These are phyloP conservation scores for Aspergillus sp. DNA, from an alignment of 2,329 filamentous ascomycete species.

Conservation along the genomic window DNA sequence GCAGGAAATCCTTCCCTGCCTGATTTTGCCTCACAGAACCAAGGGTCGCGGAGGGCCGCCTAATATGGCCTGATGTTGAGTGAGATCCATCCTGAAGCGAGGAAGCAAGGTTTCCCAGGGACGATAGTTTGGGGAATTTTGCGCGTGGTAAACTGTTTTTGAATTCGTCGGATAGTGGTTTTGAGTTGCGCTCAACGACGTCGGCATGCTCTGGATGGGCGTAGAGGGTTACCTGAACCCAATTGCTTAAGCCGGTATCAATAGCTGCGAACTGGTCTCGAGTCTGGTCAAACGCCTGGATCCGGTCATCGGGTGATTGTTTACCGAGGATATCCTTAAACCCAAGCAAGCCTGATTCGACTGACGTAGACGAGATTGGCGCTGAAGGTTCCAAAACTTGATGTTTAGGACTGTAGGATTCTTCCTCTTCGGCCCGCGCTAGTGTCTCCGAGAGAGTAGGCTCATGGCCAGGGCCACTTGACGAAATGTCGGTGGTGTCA, in stretches of 20 bases:
- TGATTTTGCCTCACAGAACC: constrained; percentile 55
- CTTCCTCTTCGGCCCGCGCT: constrained; percentile 9
- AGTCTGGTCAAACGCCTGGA: constrained; percentile 71
- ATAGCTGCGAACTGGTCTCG: constrained; percentile 68
- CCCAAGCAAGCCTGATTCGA: constrained; percentile 49
- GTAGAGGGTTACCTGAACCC: constrained; percentile 53
- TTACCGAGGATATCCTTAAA: constrained; percentile 79
- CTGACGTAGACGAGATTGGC: constrained; percentile 16
- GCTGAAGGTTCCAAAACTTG: constrained; percentile 11
- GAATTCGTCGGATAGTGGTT: constrained; percentile 28
- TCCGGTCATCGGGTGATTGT: constrained; percentile 64
- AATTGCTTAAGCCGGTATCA: constrained; percentile 71
- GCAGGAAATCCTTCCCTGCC: constrained; percentile 83
- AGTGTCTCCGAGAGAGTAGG: constrained; percentile 11
- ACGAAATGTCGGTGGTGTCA: constrained; percentile 18
- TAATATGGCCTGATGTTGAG: constrained; percentile 31
- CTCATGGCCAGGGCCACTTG: constrained; percentile 14
- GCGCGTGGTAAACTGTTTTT: constrained; percentile 32
- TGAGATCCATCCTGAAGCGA: constrained; percentile 33
- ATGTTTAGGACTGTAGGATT: constrained; percentile 4
- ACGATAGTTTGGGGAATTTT: constrained; percentile 44
- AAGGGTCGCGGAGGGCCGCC: constrained; percentile 38
- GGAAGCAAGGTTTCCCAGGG: constrained; percentile 30
- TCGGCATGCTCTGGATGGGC: constrained; percentile 55
- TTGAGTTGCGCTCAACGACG: constrained; percentile 38